Conservation (phyloP, 495 filamentous ascomycete genomes). For the Staphylotrichum longicolle region DNA sequence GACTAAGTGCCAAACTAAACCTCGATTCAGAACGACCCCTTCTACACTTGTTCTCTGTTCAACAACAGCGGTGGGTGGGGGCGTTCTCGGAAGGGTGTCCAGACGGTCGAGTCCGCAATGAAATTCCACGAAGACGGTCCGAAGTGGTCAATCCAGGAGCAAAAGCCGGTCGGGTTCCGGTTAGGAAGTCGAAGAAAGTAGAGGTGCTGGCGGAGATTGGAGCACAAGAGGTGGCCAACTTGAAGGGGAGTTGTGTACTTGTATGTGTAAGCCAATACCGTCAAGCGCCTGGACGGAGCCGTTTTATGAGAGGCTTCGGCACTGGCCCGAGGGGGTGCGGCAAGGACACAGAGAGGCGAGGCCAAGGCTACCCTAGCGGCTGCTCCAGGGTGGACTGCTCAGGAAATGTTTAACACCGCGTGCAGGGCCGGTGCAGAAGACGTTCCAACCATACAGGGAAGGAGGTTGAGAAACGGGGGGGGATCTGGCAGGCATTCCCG, state of each 20-base stretch:
- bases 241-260: conserved; percentile 47
- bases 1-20: conserved; percentile 3
- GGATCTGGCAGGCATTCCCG: conserved; percentile 43
- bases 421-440: conserved; percentile 45
- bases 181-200: conserved; percentile 19
- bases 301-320: conserved; percentile 52
- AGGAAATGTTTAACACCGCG: conserved; percentile 41
- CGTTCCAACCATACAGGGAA: conserved; percentile 55
- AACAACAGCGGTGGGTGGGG: background rate
- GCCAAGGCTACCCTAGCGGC: conserved; percentile 45
- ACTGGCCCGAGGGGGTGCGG: conserved; percentile 44
- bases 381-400: conserved; percentile 42
- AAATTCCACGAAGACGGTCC: background rate
- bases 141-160: background rate
- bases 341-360: conserved; percentile 37
- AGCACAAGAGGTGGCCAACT: conserved; percentile 43
- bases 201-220: conserved; percentile 34
- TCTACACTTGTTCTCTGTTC: conserved; percentile 8
- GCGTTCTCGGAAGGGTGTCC: background rate
- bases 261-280: conserved; percentile 46
- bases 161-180: background rate
- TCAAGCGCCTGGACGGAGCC: conserved; percentile 44
- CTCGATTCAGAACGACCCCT: background rate
- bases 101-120: background rate
- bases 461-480: conserved; percentile 50